Base-by-base conservation (phyloP, 805 yeast genomes). In the Hanseniaspora lachancei region DNA sequence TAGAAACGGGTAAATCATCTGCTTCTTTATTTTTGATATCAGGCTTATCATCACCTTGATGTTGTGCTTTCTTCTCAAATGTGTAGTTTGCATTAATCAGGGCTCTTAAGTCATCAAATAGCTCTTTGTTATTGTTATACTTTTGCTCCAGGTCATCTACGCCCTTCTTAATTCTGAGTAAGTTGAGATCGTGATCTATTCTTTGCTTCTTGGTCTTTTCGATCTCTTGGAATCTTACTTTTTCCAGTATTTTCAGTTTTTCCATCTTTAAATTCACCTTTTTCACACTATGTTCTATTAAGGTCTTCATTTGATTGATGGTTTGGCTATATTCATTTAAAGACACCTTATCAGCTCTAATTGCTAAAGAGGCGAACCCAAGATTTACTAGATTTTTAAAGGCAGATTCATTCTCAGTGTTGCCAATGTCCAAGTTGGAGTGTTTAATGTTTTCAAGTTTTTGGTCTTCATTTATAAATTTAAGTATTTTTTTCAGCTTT, bases 361-460 rank as follows among this genome's bases (percentile, higher is more conserved):
- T 82, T 3, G 93, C 95, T 40, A 85, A 70, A 12, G 85, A 72
- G 3, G 95, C 89, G 57, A 89, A 72, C 0, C 93, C 82, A n/a
- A 81, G 70, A 7, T 79, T 72, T 0, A 85, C 79, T 2, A 86
- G 86, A 56, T 82, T 84, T 62, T 77, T 74, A 20, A 80, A 64
- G 50, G 24, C 52, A 36, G 54, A 52, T 29, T 47, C 54, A 18
- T 47, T 40, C 13, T 23, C 32, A 8, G 57, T 60, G 12, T 50
- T 50, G 10, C 54, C 58, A 29, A 27, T 47, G 21, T 57, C 40
- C 20, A 35, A n/a, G 5, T 42, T 40, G 8, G 29, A 55, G 3
- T 56, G 52, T 41, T 56, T 44, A 4, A 47, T 43, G n/a, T 62
- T 62, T 6, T 58, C 60, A 32, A 62, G 60, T 24, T 60, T 58